Conservation (phyloP, 176 grass and related monocot species). For the Oryza meridionalis region DNA sequence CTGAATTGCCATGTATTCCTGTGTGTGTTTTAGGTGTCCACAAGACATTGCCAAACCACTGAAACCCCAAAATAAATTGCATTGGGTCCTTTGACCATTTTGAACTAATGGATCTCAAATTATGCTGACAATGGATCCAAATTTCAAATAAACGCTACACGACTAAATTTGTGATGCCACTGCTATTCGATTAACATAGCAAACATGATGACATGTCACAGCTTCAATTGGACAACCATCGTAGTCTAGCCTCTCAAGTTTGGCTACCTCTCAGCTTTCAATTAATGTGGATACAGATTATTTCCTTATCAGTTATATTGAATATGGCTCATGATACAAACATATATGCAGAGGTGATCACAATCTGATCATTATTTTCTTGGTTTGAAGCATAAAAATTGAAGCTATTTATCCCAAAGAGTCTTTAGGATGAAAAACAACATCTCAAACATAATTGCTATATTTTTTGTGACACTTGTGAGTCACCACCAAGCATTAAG, state of each 20-base stretch:
- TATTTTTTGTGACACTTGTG: conserved; percentile 9
- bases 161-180: conserved; percentile 9
- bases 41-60: neutral
- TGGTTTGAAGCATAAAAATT: conserved; percentile 12
- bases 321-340: conserved; percentile 5
- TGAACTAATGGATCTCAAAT: neutral
- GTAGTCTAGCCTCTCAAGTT: neutral
- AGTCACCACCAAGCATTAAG: conserved; percentile 19
- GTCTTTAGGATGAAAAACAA: neutral
- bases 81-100: neutral
- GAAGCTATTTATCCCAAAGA: conserved; percentile 23
- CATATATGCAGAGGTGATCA: neutral
- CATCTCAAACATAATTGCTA: neutral
- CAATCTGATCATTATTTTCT: conserved; percentile 6
- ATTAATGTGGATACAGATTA: neutral
- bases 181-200: neutral
- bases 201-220: neutral
- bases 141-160: neutral
- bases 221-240: neutral
- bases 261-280: conserved; percentile 15
- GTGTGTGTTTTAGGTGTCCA: neutral
- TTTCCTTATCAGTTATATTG: neutral
- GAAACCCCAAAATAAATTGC: neutral
- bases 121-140: neutral
- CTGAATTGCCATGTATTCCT: neutral